Conservation (phyloP, 257 asterid genomes). For the Ligustrum vulgare region DNA sequence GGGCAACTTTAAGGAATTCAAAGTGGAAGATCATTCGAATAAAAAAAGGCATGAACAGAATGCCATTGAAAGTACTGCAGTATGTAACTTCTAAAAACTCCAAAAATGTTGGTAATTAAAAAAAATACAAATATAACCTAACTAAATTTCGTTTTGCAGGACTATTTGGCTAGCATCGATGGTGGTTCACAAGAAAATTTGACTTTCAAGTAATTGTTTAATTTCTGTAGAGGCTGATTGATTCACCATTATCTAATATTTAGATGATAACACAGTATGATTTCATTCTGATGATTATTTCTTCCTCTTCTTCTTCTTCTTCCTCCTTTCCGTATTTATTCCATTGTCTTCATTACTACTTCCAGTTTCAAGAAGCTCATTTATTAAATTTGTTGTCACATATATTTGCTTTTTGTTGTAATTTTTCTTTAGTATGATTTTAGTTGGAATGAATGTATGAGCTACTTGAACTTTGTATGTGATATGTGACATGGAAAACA, state of each 20-base stretch:
- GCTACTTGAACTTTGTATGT: not conserved
- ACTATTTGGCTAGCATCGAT: conserved; percentile 69
- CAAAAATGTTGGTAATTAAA: conserved; percentile 15
- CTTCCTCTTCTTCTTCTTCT: no score
- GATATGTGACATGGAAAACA: not conserved
- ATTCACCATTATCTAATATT: not conserved
- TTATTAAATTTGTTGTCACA: not conserved
- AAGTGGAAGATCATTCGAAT: conserved; percentile 59
- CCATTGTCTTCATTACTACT: not conserved
- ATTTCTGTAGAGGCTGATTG: conserved; percentile 5
- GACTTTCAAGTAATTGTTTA: conserved; percentile 59
- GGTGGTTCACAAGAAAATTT: conserved; percentile 45
- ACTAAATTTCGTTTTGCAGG: conserved; percentile 47
- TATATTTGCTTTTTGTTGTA: not conserved
- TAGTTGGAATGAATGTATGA: not conserved
- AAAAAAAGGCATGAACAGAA: conserved; percentile 80
- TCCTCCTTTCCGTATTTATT: not conserved
- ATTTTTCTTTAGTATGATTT: not conserved
- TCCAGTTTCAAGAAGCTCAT: not conserved
- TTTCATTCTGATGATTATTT: not conserved
- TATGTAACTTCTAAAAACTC: conserved; percentile 40
- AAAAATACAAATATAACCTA: not conserved
- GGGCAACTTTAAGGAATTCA: conserved; percentile 81
- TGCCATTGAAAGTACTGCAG: conserved; percentile 78
- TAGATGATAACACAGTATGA: not conserved